A percentile compares a stretch with the other conserved stretches of the same genome.
Conservation (phyloP, 2,329 filamentous ascomycete species). For the Paraconiothyrium brasiliense region DNA sequence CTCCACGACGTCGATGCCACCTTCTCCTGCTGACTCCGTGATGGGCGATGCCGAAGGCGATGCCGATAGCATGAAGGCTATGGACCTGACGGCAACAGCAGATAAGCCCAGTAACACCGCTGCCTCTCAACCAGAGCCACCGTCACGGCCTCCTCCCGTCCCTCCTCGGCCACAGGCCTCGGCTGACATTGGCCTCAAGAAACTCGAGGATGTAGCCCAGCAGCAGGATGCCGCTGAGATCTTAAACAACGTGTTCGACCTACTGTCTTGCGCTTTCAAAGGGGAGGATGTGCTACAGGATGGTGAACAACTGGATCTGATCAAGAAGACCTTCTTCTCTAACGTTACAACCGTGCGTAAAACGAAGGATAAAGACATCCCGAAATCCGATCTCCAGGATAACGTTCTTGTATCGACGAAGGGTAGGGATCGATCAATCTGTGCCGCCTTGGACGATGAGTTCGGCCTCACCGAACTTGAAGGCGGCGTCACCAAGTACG, state of each 20-base stretch:
- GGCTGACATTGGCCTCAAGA: constrained; percentile 50
- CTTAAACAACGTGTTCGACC: constrained; percentile 89
- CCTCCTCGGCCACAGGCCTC: constrained; percentile 61
- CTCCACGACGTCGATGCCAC: constrained; percentile 13
- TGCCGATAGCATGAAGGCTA: constrained; percentile 31
- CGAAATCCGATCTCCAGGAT: constrained; percentile 66
- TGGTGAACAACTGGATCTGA: constrained; percentile 81
- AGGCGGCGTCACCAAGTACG: constrained; percentile 38
- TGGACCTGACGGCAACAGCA: constrained; percentile 22
- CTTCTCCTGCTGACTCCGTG: constrained; percentile 30
- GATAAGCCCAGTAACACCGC: constrained; percentile 24
- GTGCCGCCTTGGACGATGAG: constrained; percentile 83
- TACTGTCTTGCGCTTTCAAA: constrained; percentile 87
- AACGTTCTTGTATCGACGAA: constrained; percentile 71
- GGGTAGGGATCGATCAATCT: constrained; percentile 71
- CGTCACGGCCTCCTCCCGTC: constrained; percentile 65
- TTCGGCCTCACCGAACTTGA: constrained; percentile 82
- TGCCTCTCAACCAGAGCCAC: constrained; percentile 43
- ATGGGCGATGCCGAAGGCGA: constrained; percentile 36
- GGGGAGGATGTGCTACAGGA: constrained; percentile 71
- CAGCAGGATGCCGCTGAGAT: constrained; percentile 98
- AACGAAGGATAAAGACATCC: constrained; percentile 50
- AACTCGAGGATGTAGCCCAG: constrained; percentile 66
- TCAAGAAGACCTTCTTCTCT: constrained; percentile 63
- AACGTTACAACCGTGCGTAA: constrained; percentile 58